Evolutionary conservation across 2,329 filamentous ascomycete genomes (phyloP).

Genomic region (Hymenoscyphus salicellus): DNA sequence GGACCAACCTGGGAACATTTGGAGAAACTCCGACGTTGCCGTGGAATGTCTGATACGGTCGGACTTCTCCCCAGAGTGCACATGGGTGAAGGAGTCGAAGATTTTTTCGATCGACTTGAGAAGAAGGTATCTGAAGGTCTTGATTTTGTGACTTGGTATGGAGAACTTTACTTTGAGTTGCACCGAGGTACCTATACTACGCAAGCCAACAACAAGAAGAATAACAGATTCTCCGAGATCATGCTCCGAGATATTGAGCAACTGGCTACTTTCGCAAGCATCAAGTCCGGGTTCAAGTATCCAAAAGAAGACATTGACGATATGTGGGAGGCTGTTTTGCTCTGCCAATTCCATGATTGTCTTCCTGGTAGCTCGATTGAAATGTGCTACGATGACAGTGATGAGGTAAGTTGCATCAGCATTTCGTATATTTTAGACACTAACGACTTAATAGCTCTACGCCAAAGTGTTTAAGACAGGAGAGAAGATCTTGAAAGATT

Average conservation of each 20-base stretch:
- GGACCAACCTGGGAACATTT: slow-evolving; percentile 91
- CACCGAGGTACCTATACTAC: slow-evolving; percentile 97
- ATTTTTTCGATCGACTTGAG: slow-evolving; percentile 86
- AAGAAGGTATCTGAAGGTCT: slow-evolving; percentile 61
- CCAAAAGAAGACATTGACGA: slow-evolving; percentile 90
- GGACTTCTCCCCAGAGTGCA: slow-evolving; percentile 82
- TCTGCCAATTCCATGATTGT: slow-evolving; percentile 98
- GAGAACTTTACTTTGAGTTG: slow-evolving; percentile 95
- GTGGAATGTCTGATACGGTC: slow-evolving; percentile 83
- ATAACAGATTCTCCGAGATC: slow-evolving; percentile 83
- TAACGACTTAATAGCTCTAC: slow-evolving; percentile 62
- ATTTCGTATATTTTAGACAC: slow-evolving; percentile 15
- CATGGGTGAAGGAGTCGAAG: slow-evolving; percentile 85
- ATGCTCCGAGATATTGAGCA: slow-evolving; percentile 85
- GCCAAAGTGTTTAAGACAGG: slow-evolving; percentile 77
- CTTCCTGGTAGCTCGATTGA: slow-evolving; percentile 92
- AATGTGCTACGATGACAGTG: slow-evolving; percentile 97
- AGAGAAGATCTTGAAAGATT: slow-evolving; percentile 65
- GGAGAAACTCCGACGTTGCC: slow-evolving; percentile 89
- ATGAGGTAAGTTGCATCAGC: slow-evolving; percentile 54
- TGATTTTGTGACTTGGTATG: slow-evolving; percentile 91
- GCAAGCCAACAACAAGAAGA: slow-evolving; percentile 93
- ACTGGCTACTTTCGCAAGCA: slow-evolving; percentile 78
- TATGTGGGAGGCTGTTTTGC: slow-evolving; percentile 89
- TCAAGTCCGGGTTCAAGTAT: slow-evolving; percentile 75